Evolutionary conservation across 306 rosid species (phyloP), one percentile per base, ranked within the genome.

Genomic region (Medicago arabica): DNA sequence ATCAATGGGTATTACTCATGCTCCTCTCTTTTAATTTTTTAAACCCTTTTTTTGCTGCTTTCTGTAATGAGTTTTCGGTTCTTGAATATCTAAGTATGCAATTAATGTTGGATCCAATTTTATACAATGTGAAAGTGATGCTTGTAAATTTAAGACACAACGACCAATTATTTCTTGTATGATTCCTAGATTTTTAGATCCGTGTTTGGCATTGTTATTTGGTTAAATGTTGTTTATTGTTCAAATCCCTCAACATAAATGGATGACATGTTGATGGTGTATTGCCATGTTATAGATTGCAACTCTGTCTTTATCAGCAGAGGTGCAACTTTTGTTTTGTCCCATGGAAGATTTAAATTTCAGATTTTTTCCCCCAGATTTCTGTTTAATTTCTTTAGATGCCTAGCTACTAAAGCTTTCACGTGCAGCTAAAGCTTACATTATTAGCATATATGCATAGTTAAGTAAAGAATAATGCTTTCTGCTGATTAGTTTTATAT

Each of bases 1-100:
- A 90, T 96, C 80, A 90, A 89, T 13, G 99, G 99, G 99, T 96
- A 90, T 68, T 66, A 0, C 57, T 74, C 39, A 7, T 47, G 31
- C 9, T 75, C 39, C 49, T 47, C 1, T 62, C 5, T 12, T 50
- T 39, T 58, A 1, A 1, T 43, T n/a, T 13, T 11, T 8, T 4
- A 64, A 8, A 0, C 39, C 51, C 1, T 9, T 9, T 31, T 19
- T 64, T 9, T 71, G 19, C 34, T 7, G 25, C 55, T 49, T 2
- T 66, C 38, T 8, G 14, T 19, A 66, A 43, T 55, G 47, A 31
- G 49, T 28, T 67, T 41, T 15, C 1, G 3, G 38, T 41, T 34
- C 1, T 51, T 31, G 28, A 66, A 23, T 7, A 13, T 14, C 69
- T 23, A 12, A 23, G 3, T 16, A 4, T 1, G 17, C 59, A 59